A percentile compares a stretch with the other conserved stretches of the same genome.
Evolutionary conservation across 116 monocot genomes (phyloP).

Genomic region (Phalaenopsis hybrid): DNA sequence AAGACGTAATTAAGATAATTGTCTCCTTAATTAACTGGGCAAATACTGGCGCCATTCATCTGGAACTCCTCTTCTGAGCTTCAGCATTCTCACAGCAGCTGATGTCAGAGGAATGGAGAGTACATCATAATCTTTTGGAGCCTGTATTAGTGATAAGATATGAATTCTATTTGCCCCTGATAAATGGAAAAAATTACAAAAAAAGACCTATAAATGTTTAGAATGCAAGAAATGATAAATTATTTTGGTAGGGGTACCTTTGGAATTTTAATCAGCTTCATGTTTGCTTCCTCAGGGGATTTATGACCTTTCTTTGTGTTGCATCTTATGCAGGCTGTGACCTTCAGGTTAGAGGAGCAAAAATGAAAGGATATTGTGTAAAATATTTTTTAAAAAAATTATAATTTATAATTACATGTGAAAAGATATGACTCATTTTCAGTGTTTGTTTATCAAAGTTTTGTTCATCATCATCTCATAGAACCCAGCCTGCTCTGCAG

Average conservation of each 20-base stretch:
- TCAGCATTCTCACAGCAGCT: constrained; percentile 52
- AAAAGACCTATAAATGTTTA: no score
- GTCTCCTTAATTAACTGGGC: constrained; percentile 8
- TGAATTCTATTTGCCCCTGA: no score
- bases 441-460: no score
- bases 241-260: constrained; percentile 31
- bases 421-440: no score
- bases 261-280: constrained; percentile 59
- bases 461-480: no score
- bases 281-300: constrained; percentile 61
- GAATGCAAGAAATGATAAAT: background rate
- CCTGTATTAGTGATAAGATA: background rate
- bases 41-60: constrained; percentile 79
- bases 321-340: constrained; percentile 85
- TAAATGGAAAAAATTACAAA: no score
- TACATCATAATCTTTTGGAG: constrained; percentile 86
- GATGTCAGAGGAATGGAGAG: constrained; percentile 70
- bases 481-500: no score
- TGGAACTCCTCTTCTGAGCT: constrained; percentile 59
- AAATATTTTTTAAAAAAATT: background rate
- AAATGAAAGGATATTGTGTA: background rate
- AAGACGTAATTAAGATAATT: no score
- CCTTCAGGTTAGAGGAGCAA: constrained; percentile 29
- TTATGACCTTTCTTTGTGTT: constrained; percentile 85
- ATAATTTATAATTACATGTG: no score